These are phyloP conservation scores for Cornus kousa DNA, from an alignment of 148 eudicot genomes.

Conservation along the genomic window DNA sequence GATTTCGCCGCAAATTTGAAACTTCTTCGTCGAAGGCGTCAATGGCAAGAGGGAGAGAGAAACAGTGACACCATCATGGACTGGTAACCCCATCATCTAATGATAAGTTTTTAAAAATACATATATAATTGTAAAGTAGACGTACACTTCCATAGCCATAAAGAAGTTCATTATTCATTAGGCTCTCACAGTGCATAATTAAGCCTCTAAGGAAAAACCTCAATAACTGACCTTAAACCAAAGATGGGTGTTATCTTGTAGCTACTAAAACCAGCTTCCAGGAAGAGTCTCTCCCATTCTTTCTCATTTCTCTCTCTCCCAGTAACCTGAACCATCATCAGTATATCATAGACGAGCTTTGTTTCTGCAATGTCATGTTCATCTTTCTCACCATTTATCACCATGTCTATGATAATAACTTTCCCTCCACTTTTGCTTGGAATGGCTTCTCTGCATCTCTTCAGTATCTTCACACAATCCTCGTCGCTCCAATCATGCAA, in stretches of 20 bases:
- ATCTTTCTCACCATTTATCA: neutral
- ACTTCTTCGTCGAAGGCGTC: too few species aligned
- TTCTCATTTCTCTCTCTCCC: conserved; percentile 6
- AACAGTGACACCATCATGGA: too few species aligned
- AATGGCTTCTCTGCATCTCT: neutral
- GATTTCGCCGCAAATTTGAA: too few species aligned
- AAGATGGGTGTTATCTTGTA: neutral
- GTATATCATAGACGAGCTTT: neutral
- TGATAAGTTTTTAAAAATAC: too few species aligned
- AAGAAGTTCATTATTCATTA: too few species aligned
- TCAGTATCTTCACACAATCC: conserved; percentile 6
- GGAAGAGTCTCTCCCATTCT: conserved; percentile 5
- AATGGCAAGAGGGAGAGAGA: too few species aligned
- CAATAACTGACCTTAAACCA: conserved; percentile 4
- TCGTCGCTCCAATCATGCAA: conserved; percentile 1
- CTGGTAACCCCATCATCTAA: too few species aligned
- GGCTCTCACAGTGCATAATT: neutral
- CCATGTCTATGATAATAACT: conserved; percentile 9
- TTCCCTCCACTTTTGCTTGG: conserved; percentile 1
- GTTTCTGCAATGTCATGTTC: neutral
- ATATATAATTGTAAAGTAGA: too few species aligned
- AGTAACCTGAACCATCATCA: neutral
- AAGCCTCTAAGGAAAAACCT: neutral
- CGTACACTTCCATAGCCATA: too few species aligned
- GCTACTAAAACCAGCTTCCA: conserved; percentile 2